Base-by-base conservation (phyloP, 2,329 filamentous ascomycete species). In the Claviceps monticola region DNA sequence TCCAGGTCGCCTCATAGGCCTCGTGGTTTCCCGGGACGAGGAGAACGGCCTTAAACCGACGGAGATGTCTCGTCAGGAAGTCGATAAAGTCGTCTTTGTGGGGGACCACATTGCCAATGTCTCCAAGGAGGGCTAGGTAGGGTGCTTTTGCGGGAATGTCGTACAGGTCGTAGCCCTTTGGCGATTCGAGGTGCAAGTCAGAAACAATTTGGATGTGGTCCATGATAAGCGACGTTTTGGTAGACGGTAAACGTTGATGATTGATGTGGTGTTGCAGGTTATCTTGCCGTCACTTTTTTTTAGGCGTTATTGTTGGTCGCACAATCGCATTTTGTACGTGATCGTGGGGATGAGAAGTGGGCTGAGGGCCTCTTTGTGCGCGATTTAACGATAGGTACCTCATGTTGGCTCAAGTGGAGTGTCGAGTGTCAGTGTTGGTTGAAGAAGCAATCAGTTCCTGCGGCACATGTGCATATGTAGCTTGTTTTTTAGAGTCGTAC, bases 1-100 rank as follows among this genome's bases (percentile, higher is more conserved):
- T 43, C 71, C 71, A 74, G 41, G 14, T 63, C 4, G 67, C 68
- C 46, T 63, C 58, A 55, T 74, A 79, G 0, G 75, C 66, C 58
- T 82, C 78, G 58, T 82, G 77, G 56, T 82, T 82, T 0, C 78
- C 76, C 0, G 72, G 60, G 0, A 81, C 66, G 34, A 79, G 67
- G 42, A 82, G 69, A 1, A 82, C 72, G 2, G 65, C 60, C 5
- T 64, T 60, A 56, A 80, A 82, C 6, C 70, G 62, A 1, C 41
- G 36, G 2, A 81, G 69, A 56, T 80, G 76, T 2, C 56, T 57
- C 13, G 60, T 64, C 9, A 81, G 60, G 56, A 81, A 82, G 1
- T 37, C 50, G 37, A 72, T 42, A 26, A 34, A 71, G 1, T 71
- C 68, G 14, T 67, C 58, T 43, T 73, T 66, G 53, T 73, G 66